Percentiles rank a stretch among this genome's conserved stretches.
phyloP scores from a whole-genome alignment of 1,284 basidiomycete genomes.

The Leccinum angustisporum region DNA sequence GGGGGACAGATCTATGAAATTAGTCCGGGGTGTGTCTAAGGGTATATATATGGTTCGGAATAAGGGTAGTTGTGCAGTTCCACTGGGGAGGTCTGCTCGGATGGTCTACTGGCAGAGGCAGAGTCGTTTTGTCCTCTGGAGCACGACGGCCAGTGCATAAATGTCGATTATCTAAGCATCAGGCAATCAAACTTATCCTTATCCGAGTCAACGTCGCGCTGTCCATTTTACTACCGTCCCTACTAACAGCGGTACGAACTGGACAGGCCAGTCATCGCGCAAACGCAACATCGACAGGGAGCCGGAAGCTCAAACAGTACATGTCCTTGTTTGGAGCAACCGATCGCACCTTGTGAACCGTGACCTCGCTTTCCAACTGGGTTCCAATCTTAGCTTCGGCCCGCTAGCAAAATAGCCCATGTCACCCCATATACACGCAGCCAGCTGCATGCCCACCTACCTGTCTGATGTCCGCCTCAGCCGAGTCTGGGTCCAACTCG shows the following conservation, averaged over 20 bases:
- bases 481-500: constrained; percentile 69
- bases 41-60: constrained; percentile 34
- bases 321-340: constrained; percentile 98
- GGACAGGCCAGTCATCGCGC: constrained; percentile 12
- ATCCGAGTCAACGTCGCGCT: not conserved
- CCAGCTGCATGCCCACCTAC: constrained; percentile 46
- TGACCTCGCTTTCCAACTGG: constrained; percentile 51
- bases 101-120: constrained; percentile 6
- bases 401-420: constrained; percentile 49
- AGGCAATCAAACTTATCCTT: not conserved
- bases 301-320: constrained; percentile 94
- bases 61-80: constrained; percentile 22
- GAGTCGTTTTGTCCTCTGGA: constrained; percentile 11
- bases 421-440: constrained; percentile 8
- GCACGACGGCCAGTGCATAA: constrained; percentile 14
- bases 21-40: constrained; percentile 28
- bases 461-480: constrained; percentile 75
- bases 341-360: constrained; percentile 81
- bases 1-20: constrained; percentile 26
- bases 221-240: constrained; percentile 1
- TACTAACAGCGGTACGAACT: not conserved
- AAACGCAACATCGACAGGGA: constrained; percentile 65
- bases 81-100: constrained; percentile 12
- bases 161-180: constrained; percentile 30
- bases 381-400: constrained; percentile 69